Evolutionary conservation across 495 filamentous ascomycete species (phyloP), one percentile per base, ranked within the genome.

Genomic region (Daldinia caldariorum): DNA sequence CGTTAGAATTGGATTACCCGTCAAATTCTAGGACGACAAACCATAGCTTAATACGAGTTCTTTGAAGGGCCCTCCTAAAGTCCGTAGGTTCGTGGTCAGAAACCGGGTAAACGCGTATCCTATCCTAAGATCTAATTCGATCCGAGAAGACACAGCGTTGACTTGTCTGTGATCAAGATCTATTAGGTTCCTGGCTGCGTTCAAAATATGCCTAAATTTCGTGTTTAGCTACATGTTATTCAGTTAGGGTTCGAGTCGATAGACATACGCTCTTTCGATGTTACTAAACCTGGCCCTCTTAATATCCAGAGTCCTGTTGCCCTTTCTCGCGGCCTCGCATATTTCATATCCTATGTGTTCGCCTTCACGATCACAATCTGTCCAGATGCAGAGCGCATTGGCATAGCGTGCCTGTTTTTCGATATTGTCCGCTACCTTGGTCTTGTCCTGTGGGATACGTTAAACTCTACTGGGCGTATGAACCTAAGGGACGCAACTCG

Each of bases 291-390:
- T 89, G 22, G 95, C 95, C 67, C 95, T 84, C 72, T 91, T 95
- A 55, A 97, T 86, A 71, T 94, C 84, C 38, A 99, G 85, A 1
- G 83, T 81, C 18, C 83, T 73, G 73, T 97, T 98, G 22, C 88
- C 89, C 73, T 86, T 86, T 59, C 82, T 83, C 16, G 96, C 95
- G 38, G 93, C 89, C 62, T 91, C 86, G 39, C 93, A 88, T 57
- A 99, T 93, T 74, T 98, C 96, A n/a, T 90, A 82, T 1, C 95
- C 95, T 67, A 99, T 99, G 73, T 97, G 90, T 79, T 99, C 95
- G 14, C 95, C 95, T 84, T 99, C 95, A 55, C 94, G 89, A 83
- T 99, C 95, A 80, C 95, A 98, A 84, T 99, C 95, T 0, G 95
- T 99, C 95, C 95, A 99, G 72, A 99, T 97, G 78, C 93, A 95